phyloP scores from a whole-genome alignment of 1,284 basidiomycete species.

The Boletus sp. region DNA sequence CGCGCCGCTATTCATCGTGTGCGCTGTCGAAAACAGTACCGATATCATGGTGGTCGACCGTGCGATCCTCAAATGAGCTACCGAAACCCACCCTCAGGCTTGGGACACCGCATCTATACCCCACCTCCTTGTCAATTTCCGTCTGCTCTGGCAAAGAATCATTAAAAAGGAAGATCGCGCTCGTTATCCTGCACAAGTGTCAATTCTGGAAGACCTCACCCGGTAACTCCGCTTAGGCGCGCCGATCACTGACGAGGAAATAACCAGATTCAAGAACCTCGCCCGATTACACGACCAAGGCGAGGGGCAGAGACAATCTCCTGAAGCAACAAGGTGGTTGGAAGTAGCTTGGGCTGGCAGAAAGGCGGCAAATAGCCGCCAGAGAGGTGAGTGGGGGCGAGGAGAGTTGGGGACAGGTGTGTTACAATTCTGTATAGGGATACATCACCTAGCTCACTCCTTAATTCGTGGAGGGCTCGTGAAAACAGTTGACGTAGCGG shows the following conservation, averaged over 20 bases:
- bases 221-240: conserved; percentile 45
- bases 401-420: conserved; percentile 8
- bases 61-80: conserved; percentile 46
- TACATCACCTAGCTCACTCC: not conserved
- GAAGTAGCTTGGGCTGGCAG: conserved; percentile 26
- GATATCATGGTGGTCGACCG: conserved; percentile 96
- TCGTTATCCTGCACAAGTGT: conserved; percentile 50
- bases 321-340: conserved; percentile 24
- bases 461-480: not conserved
- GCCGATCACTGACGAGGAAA: conserved; percentile 43
- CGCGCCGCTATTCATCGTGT: not conserved
- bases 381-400: conserved; percentile 9
- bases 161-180: conserved; percentile 48
- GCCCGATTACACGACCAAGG: conserved; percentile 34
- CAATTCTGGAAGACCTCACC: conserved; percentile 56
- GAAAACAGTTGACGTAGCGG: not conserved
- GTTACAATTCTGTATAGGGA: not conserved
- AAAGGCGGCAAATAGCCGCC: conserved; percentile 13
- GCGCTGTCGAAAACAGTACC: conserved; percentile 88
- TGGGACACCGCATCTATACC: conserved; percentile 65
- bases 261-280: conserved; percentile 48
- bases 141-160: conserved; percentile 53
- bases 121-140: conserved; percentile 60
- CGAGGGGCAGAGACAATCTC: conserved; percentile 7
- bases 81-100: conserved; percentile 19